Conservation (phyloP, 2,329 filamentous ascomycete species). For the Lomentospora prolificans region DNA sequence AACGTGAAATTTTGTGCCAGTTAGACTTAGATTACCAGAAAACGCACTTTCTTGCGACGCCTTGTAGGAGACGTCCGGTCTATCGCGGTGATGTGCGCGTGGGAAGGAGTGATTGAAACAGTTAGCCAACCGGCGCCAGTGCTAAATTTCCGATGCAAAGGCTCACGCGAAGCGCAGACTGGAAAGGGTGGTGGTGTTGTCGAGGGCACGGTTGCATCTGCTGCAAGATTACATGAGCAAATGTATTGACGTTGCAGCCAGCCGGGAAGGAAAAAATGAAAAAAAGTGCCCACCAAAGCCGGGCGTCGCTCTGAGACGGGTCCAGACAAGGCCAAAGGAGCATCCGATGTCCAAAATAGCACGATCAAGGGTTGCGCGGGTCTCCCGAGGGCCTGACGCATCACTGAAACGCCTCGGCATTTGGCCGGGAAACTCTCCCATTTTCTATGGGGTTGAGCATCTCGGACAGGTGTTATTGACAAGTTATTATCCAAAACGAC, state of each 20-base stretch:
- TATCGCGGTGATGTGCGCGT: too few species aligned
- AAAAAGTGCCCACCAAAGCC: not conserved
- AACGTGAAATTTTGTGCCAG: not conserved
- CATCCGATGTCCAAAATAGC: not conserved
- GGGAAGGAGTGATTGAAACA: not conserved
- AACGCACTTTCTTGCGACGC: too few species aligned
- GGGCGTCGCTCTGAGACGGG: not conserved
- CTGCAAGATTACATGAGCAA: too few species aligned
- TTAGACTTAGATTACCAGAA: not conserved
- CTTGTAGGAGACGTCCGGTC: too few species aligned
- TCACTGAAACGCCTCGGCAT: not conserved
- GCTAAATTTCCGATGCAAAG: too few species aligned
- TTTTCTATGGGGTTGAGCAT: not conserved
- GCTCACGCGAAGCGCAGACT: too few species aligned
- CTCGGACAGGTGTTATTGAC: not conserved
- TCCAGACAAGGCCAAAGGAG: not conserved
- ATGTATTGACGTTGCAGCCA: not conserved
- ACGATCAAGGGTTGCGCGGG: not conserved
- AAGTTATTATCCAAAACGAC: not conserved
- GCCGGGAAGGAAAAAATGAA: not conserved
- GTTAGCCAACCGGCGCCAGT: not conserved
- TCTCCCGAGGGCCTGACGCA: not conserved
- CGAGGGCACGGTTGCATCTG: too few species aligned
- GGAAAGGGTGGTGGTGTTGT: too few species aligned
- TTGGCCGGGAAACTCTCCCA: not conserved